Conservation (phyloP, 805 yeast species). For the Nakazawaea sp. region DNA sequence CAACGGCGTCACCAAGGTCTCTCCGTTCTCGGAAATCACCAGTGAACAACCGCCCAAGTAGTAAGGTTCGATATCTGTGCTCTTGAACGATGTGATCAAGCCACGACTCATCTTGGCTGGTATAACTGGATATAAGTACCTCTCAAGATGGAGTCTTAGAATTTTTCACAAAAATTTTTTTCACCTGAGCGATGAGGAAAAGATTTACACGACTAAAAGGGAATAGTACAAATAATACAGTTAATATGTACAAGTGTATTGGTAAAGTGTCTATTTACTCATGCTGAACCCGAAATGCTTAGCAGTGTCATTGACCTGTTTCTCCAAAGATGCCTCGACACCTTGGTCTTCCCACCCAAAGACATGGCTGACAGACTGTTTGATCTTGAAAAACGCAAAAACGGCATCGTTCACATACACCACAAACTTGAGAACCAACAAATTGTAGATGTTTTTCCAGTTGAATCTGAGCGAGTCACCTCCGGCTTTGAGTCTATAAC, state of each 20-base stretch:
- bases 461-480: constrained; percentile 8
- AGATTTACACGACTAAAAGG: too few relatives aligned
- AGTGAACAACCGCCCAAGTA: constrained; percentile 83
- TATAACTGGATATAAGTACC: too few relatives aligned
- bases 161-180: too few relatives aligned
- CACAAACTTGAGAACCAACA: constrained; percentile 18
- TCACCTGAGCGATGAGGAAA: too few relatives aligned
- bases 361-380: constrained; percentile 2
- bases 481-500: constrained; percentile 11
- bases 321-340: constrained; percentile 39
- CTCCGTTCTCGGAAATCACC: constrained; percentile 54
- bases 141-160: too few relatives aligned
- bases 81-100: constrained; percentile 34
- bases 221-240: too few relatives aligned
- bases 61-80: constrained; percentile 63
- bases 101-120: neutral
- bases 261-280: too few relatives aligned
- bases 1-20: constrained; percentile 69
- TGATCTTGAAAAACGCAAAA: constrained; percentile 16
- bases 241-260: too few relatives aligned
- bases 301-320: constrained; percentile 34
- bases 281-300: constrained; percentile 29
- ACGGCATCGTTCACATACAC: constrained; percentile 23
- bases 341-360: constrained; percentile 23
- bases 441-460: constrained; percentile 10